Conservation (phyloP, 805 yeast genomes). For the Cyberlindnera amylophila region DNA sequence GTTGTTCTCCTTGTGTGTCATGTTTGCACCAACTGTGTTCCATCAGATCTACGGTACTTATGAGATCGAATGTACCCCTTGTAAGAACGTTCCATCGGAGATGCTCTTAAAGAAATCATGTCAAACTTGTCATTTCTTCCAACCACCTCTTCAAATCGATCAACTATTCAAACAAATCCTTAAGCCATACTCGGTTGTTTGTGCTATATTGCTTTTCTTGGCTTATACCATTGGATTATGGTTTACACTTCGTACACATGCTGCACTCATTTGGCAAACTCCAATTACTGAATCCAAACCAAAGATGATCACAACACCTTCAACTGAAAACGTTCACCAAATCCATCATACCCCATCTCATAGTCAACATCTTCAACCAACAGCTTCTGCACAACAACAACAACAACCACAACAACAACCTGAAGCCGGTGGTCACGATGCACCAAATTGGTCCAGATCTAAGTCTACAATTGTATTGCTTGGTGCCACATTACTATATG, state of each 20-base stretch:
- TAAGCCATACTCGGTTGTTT: slow-evolving; percentile 76
- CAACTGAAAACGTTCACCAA: slow-evolving; percentile 16
- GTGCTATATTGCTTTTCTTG: slow-evolving; percentile 74
- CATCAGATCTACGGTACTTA: slow-evolving; percentile 88
- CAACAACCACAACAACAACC: neutral
- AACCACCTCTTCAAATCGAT: slow-evolving; percentile 72
- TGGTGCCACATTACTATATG: slow-evolving; percentile 82
- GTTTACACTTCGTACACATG: slow-evolving; percentile 94
- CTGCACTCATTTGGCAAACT: slow-evolving; percentile 91
- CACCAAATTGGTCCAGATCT: slow-evolving; percentile 92
- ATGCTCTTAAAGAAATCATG: slow-evolving; percentile 34
- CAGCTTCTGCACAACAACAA: too few relatives aligned
- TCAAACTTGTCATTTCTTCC: slow-evolving; percentile 69
- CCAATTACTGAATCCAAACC: slow-evolving; percentile 37
- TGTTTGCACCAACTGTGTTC: slow-evolving; percentile 88
- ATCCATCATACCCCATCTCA: slow-evolving; percentile 1
- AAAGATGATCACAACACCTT: slow-evolving; percentile 13
- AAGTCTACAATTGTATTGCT: slow-evolving; percentile 81
- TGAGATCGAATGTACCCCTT: slow-evolving; percentile 65
- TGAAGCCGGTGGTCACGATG: slow-evolving; percentile 70
- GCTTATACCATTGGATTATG: slow-evolving; percentile 87
- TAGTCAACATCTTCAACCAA: too few relatives aligned
- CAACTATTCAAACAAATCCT: slow-evolving; percentile 61
- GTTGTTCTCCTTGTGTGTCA: slow-evolving; percentile 81
- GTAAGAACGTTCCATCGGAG: slow-evolving; percentile 26